Evolutionary conservation across 768 basidiomycete species (phyloP).

Genomic region (Naematelia aurantialba): DNA sequence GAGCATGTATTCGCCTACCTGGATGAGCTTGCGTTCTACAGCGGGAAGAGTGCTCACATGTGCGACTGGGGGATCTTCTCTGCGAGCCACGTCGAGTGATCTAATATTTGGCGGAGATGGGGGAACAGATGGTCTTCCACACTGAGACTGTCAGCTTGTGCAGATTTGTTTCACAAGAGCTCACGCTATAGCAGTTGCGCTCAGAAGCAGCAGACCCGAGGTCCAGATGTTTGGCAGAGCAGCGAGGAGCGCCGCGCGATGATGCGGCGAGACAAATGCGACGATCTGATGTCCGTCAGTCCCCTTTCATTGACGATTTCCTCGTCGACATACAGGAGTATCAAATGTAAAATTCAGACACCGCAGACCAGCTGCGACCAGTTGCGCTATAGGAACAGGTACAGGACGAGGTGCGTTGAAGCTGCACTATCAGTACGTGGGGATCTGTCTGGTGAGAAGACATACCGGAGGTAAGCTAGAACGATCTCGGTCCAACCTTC

Average conservation of each 20-base stretch:
- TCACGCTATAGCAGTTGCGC: slow-evolving; percentile 25
- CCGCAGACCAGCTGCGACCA: slow-evolving; percentile 42
- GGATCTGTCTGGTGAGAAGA: not conserved
- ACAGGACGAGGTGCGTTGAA: slow-evolving; percentile 44
- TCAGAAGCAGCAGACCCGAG: slow-evolving; percentile 29
- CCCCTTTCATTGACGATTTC: not conserved
- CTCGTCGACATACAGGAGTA: slow-evolving; percentile 29
- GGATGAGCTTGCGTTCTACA: not conserved
- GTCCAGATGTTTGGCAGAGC: slow-evolving; percentile 36
- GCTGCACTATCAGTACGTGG: slow-evolving; percentile 15
- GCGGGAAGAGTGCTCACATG: slow-evolving; percentile 19
- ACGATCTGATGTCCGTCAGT: slow-evolving; percentile 32
- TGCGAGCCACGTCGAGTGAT: slow-evolving; percentile 44
- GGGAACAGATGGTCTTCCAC: slow-evolving; percentile 46
- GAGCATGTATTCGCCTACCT: slow-evolving; percentile 23
- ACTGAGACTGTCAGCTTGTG: slow-evolving; percentile 14
- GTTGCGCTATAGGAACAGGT: slow-evolving; percentile 44
- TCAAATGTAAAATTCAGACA: slow-evolving; percentile 38
- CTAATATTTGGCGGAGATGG: slow-evolving; percentile 41
- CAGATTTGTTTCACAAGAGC: slow-evolving; percentile 2
- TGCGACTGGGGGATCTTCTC: slow-evolving; percentile 28
- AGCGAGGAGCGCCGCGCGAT: slow-evolving; percentile 35
- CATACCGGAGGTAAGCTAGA: slow-evolving; percentile 32
- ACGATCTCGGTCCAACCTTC: slow-evolving; percentile 40
- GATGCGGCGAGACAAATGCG: slow-evolving; percentile 34